These are phyloP conservation scores for Amaranthus palmeri DNA, from an alignment of 148 eudicot species.

Conservation along the genomic window DNA sequence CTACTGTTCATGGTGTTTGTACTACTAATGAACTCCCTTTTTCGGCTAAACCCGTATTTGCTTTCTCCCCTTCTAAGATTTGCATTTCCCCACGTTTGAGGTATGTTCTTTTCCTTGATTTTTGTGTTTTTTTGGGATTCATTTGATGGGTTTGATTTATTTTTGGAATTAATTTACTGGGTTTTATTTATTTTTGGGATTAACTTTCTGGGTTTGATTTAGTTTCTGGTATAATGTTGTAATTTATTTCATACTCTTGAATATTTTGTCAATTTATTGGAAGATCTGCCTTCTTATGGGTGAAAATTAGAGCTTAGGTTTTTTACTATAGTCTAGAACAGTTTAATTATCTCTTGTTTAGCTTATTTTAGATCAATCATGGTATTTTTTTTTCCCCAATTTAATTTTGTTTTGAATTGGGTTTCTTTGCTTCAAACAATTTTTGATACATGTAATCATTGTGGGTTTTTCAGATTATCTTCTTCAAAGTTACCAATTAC, in stretches of 20 bases:
- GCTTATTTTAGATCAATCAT: not conserved
- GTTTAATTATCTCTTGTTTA: not conserved
- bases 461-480: slow-evolving; percentile 40
- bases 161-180: not conserved
- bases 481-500: slow-evolving; percentile 28
- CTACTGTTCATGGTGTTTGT: slow-evolving; percentile 37
- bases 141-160: not conserved
- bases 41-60: slow-evolving; percentile 35
- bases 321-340: not conserved
- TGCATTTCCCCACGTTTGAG: slow-evolving; percentile 38
- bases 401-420: not conserved
- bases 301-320: not conserved
- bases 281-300: not conserved
- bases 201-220: not conserved
- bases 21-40: slow-evolving; percentile 32
- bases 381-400: too few relatives aligned
- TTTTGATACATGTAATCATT: slow-evolving; percentile 7
- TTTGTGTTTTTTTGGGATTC: not conserved
- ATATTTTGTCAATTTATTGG: not conserved
- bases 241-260: not conserved
- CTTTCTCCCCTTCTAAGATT: slow-evolving; percentile 36
- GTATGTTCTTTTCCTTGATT: slow-evolving; percentile 22
- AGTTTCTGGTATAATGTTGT: not conserved
- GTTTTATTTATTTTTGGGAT: not conserved
- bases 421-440: not conserved